These are phyloP conservation scores for Hyphodiscus hymeniophilus DNA, from an alignment of 495 filamentous ascomycete genomes.

Conservation along the genomic window DNA sequence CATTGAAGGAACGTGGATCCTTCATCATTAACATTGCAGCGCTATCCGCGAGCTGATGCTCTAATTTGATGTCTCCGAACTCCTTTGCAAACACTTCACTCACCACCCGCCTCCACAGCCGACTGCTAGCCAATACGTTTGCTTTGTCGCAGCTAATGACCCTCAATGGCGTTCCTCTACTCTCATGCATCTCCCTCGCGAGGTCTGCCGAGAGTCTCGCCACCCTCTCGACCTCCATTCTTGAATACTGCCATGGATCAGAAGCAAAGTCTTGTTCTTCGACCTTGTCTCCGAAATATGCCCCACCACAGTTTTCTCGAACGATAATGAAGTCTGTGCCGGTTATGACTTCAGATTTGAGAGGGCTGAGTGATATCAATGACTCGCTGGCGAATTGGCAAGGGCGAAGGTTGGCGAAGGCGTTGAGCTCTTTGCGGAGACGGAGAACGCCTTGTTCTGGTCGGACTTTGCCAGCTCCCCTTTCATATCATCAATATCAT, in stretches of 20 bases:
- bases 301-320: slow-evolving; percentile 87
- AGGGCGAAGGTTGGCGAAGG: slow-evolving; percentile 95
- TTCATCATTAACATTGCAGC: slow-evolving; percentile 98
- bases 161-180: slow-evolving; percentile 62
- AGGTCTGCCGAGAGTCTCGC: slow-evolving; percentile 75
- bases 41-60: slow-evolving; percentile 90
- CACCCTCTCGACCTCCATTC: slow-evolving; percentile 83
- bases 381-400: slow-evolving; percentile 92
- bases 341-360: slow-evolving; percentile 78
- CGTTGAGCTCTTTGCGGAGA: slow-evolving; percentile 87
- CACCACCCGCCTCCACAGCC: slow-evolving; percentile 86
- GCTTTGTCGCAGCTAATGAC: slow-evolving; percentile 94
- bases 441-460: slow-evolving; percentile 91
- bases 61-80: slow-evolving; percentile 77
- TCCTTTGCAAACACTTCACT: slow-evolving; percentile 74
- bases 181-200: slow-evolving; percentile 48
- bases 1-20: slow-evolving; percentile 84
- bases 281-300: slow-evolving; percentile 92
- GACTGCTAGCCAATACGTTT: slow-evolving; percentile 84
- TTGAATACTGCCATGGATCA: slow-evolving; percentile 87
- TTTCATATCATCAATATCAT: too few species aligned
- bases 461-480: slow-evolving; percentile 72
- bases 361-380: slow-evolving; percentile 78
- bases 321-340: slow-evolving; percentile 93
- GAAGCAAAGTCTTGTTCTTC: slow-evolving; percentile 76